Evolutionary conservation across 2,329 filamentous ascomycete genomes (phyloP), one percentile per base, ranked within the genome.

Genomic region (Eurotiales sp.): DNA sequence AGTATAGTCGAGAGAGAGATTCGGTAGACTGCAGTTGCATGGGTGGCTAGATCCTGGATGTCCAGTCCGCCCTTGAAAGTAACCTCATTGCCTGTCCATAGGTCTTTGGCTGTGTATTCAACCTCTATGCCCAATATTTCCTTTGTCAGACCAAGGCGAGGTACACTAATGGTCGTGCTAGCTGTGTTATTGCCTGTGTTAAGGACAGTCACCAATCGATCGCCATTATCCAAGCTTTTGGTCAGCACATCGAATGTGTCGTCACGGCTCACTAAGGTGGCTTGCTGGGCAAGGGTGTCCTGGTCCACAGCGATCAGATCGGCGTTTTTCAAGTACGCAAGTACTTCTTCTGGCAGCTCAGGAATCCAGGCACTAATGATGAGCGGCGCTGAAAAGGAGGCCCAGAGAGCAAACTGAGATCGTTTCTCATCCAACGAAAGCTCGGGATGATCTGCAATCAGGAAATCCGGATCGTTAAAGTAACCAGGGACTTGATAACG

Each of bases 381-480:
- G 12, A 80, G 55, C 1, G 76, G 76, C 10, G 70, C 72, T 46
- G 74, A 76, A 50, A 78, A 68, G 1, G 73, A 74, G 0, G 74
- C 72, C 77, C 77, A 80, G n/a, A 79, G 60, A 1, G 71, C 71
- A 47, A 79, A 79, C 46, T 79, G 77, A 1, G 72, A 72, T 19
- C 72, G 65, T 46, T 71, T 71, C 60, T 80, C 75, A 2, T 67
- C 67, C 8, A 63, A 34, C 0, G 68, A 73, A 23, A 79, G 61
- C 15, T 70, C 67, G 0, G 67, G 71, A 55, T 79, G 77, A 43
- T 78, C 77, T 3, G 78, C 66, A 56, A 78, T 75, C 51, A 62
- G 65, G 63, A 78, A 77, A 49, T 79, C 76, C 11, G 70, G 68
- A 51, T 81, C 77, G 36, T 74, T 76, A 70, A 74, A 52, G 65